phyloP scores from a whole-genome alignment of 768 basidiomycete genomes.

The Boletus subcaerulescens region DNA sequence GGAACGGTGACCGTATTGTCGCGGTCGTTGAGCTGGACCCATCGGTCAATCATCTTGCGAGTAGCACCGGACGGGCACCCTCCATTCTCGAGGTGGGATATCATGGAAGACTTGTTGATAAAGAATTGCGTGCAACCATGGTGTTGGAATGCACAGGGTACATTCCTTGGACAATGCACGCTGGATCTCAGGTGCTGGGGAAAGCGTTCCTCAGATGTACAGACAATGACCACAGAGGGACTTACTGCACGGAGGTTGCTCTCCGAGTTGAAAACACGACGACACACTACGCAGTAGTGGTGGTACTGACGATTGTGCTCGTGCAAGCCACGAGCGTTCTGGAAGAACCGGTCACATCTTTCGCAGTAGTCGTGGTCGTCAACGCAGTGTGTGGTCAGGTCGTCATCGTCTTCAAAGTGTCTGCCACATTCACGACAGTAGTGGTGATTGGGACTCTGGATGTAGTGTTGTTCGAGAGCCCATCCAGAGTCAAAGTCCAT shows the following conservation, averaged over 20 bases:
- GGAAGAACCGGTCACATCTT: conserved; percentile 42
- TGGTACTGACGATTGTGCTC: conserved; percentile 47
- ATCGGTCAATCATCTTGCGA: conserved; percentile 35
- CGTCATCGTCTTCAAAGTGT: conserved; percentile 36
- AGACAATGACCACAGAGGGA: background rate
- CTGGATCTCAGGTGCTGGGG: conserved; percentile 54
- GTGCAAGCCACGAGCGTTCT: conserved; percentile 35
- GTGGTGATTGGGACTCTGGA: conserved; percentile 45
- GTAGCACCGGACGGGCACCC: conserved; percentile 49
- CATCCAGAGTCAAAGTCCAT: conserved; percentile 40
- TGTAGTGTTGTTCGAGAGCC: conserved; percentile 49
- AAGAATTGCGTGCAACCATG: conserved; percentile 46
- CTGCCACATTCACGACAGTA: conserved; percentile 53
- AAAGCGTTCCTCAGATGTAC: background rate
- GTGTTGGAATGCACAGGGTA: conserved; percentile 37
- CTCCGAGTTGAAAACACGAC: conserved; percentile 38
- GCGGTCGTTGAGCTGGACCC: conserved; percentile 43
- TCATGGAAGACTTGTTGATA: conserved; percentile 50
- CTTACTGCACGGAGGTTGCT: conserved; percentile 18
- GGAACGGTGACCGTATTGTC: conserved; percentile 55
- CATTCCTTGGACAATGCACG: conserved; percentile 38
- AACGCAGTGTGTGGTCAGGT: conserved; percentile 42
- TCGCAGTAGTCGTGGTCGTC: conserved; percentile 43
- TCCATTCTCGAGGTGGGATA: conserved; percentile 64
- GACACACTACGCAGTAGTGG: conserved; percentile 46